These are phyloP conservation scores for Kluyveromyces siamensis DNA, from an alignment of 805 yeast species.

Conservation along the genomic window DNA sequence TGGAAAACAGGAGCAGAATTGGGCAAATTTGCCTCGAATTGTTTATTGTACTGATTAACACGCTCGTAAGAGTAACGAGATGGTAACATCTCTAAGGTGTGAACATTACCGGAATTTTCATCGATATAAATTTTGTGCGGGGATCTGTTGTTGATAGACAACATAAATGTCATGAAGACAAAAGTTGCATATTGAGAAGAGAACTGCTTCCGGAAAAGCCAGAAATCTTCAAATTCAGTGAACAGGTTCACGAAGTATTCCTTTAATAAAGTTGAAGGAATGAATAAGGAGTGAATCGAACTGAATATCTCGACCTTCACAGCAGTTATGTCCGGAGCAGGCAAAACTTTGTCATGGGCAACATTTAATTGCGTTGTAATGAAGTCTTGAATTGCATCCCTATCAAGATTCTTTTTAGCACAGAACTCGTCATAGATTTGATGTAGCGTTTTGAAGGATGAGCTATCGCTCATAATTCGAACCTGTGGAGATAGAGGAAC, in stretches of 20 bases:
- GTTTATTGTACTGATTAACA: conserved; percentile 31
- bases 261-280: conserved; percentile 75
- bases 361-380: conserved; percentile 79
- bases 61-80: conserved; percentile 53
- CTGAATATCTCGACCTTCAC: conserved; percentile 85
- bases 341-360: conserved; percentile 87
- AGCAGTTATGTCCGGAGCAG: conserved; percentile 84
- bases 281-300: conserved; percentile 79
- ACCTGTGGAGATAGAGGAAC: conserved; percentile 93
- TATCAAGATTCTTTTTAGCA: conserved; percentile 55
- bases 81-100: conserved; percentile 95
- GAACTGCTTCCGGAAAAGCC: conserved; percentile 94
- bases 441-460: conserved; percentile 66
- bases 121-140: conserved; percentile 89
- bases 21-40: conserved; percentile 30
- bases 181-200: conserved; percentile 92
- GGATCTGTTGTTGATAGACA: conserved; percentile 86
- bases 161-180: conserved; percentile 85
- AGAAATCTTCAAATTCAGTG: conserved; percentile 82
- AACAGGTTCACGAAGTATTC: conserved; percentile 66
- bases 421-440: conserved; percentile 85
- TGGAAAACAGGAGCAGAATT: conserved; percentile 69
- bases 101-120: conserved; percentile 74
- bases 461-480: conserved; percentile 76
- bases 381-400: conserved; percentile 86